Percentiles rank a stretch among this genome's conserved stretches.
These are phyloP conservation scores for Globisporangium mamillatum DNA, from an alignment of 352 stramenopile species.

Conservation along the genomic window DNA sequence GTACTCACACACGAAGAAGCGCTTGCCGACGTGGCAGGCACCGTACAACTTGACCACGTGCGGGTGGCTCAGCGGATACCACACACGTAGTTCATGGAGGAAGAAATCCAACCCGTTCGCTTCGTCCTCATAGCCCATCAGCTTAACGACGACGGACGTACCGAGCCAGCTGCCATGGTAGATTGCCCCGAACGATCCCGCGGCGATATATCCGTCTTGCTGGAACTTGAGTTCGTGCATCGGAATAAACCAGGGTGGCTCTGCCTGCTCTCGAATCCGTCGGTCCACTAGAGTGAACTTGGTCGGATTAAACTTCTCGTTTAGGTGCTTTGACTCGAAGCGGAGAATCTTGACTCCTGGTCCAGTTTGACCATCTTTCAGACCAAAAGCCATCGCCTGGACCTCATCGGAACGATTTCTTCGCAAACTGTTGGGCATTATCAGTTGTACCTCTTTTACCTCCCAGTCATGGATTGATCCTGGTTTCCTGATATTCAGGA, in stretches of 20 bases:
- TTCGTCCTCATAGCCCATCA: slow-evolving; percentile 18
- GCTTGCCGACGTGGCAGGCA: slow-evolving; percentile 23
- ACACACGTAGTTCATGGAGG: slow-evolving; percentile 19
- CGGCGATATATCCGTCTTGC: slow-evolving; percentile 10
- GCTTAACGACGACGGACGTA: slow-evolving; percentile 11
- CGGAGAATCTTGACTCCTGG: slow-evolving; percentile 5
- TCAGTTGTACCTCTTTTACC: neutral
- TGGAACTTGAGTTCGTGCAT: slow-evolving; percentile 18
- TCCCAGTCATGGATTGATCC: slow-evolving; percentile 11
- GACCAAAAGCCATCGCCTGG: neutral
- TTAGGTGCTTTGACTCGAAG: slow-evolving; percentile 11
- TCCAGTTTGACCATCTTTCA: neutral
- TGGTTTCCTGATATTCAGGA: neutral
- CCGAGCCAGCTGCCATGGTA: slow-evolving; percentile 22
- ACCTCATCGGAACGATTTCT: neutral
- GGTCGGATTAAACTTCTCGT: slow-evolving; percentile 13
- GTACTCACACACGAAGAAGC: slow-evolving; percentile 25
- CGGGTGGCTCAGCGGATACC: slow-evolving; percentile 23
- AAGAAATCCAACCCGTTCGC: slow-evolving; percentile 12
- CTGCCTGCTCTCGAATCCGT: slow-evolving; percentile 7
- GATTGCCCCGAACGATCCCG: slow-evolving; percentile 23
- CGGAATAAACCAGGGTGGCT: slow-evolving; percentile 18
- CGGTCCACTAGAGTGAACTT: slow-evolving; percentile 12
- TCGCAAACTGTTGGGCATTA: neutral
- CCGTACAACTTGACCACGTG: slow-evolving; percentile 25